Base-by-base conservation (phyloP, 2,329 filamentous ascomycete species). In the Amauroascus niger region DNA sequence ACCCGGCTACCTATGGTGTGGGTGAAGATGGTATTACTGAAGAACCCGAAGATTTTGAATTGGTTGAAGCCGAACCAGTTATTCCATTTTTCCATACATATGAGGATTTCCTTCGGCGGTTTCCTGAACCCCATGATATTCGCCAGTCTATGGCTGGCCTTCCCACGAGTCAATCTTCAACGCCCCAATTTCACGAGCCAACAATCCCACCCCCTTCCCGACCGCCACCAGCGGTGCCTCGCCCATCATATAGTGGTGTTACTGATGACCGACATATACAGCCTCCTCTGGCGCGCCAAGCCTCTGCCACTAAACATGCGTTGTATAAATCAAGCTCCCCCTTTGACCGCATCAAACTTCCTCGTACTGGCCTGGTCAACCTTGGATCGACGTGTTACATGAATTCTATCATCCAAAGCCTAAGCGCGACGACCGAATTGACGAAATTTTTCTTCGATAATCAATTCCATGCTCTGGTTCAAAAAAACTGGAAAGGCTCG, bases 301-400 rank as follows among this genome's bases (percentile, higher is more conserved):
- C 71, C 18, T 74, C 74, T 2, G 69, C 72, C 13, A 69, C 63
- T 26, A 69, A 71, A 48, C 70, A 71, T 32, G 70, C 72, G 2
- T 62, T 76, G 8, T 71, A 75, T 62, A 63, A 69, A 50, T 64
- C 66, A 49, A 68, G 63, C 59, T 68, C 69, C 40, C 62, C 72
- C 45, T 66, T 74, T 47, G 71, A 72, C 55, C 66, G 71, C 13
- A 69, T 74, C 26, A 71, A 71, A 67, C 74, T 81, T 61, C 78
- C 82, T n/a, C 74, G 75, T 33, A 86, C 87, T 9, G 90, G 91
- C 0, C 76, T 96, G 11, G 73, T 82, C 55, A 96, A 96, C 61
- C 87, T 88, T 39, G 81, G 82, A 1, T 84, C 86, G 45, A 90
- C 86, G 59, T 96, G 91, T 67, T 96, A 95, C 65, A 89, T 93